Percentiles rank a stretch among this genome's conserved stretches.
These are phyloP conservation scores for Pisolithus orientalis DNA, from an alignment of 768 basidiomycete genomes.

Conservation along the genomic window DNA sequence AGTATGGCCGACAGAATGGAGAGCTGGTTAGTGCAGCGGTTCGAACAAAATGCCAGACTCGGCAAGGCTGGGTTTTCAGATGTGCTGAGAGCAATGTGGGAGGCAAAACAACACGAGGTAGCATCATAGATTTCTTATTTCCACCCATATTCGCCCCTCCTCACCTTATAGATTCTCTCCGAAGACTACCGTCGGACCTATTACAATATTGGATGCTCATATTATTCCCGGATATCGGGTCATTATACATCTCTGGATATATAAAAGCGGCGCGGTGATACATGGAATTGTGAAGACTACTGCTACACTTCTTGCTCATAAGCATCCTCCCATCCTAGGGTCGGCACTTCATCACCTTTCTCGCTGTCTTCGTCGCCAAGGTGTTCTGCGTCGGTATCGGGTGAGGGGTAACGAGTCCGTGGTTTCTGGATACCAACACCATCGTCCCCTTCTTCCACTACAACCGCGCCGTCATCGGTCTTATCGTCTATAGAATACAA, in stretches of 20 bases:
- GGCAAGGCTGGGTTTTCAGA: conserved; percentile 90
- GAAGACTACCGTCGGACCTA: conserved; percentile 23
- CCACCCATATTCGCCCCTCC: conserved; percentile 2
- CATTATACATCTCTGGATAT: conserved; percentile 1
- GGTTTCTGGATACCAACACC: conserved; percentile 28
- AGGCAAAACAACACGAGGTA: conserved; percentile 51
- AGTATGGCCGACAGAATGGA: conserved; percentile 80
- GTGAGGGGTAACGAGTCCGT: conserved; percentile 17
- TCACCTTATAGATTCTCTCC: conserved; percentile 15
- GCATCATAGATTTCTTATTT: conserved; percentile 17
- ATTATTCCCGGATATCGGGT: not conserved
- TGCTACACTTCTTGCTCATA: conserved; percentile 68
- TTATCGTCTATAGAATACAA: conserved; percentile 52
- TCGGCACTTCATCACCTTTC: conserved; percentile 28
- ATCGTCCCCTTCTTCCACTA: conserved; percentile 36
- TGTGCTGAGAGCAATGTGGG: conserved; percentile 75
- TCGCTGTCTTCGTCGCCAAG: conserved; percentile 11
- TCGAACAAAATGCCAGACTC: conserved; percentile 86
- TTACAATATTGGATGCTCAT: conserved; percentile 5
- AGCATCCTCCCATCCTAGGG: conserved; percentile 40
- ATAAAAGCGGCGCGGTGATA: not conserved
- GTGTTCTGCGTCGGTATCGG: not conserved
- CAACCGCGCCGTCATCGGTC: conserved; percentile 30
- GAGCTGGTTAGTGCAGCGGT: conserved; percentile 79
- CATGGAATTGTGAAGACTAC: not conserved